phyloP scores from a whole-genome alignment of 108 stramenopile genomes.

The Conticribra weissflogii region DNA sequence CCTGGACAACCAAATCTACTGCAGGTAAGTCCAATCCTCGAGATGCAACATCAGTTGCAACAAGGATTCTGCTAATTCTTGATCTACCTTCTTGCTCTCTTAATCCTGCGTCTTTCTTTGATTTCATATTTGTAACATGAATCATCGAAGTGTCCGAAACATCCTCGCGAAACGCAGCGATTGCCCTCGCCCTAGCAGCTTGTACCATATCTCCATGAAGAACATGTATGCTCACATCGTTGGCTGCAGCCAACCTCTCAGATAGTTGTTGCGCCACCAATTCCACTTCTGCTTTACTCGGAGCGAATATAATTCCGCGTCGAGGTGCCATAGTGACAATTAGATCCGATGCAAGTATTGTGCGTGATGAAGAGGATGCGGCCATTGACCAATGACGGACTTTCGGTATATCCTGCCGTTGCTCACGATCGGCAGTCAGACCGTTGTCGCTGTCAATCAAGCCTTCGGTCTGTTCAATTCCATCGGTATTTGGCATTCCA shows the following conservation, averaged over 20 bases:
- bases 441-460: not conserved
- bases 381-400: constrained; percentile 61
- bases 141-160: not conserved
- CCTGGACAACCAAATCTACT: constrained; percentile 48
- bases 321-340: constrained; percentile 50
- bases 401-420: constrained; percentile 3
- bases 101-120: too few relatives aligned
- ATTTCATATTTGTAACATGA: too few relatives aligned
- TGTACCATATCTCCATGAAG: constrained; percentile 60
- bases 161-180: constrained; percentile 42
- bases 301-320: constrained; percentile 54
- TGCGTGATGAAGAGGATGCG: constrained; percentile 37
- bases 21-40: constrained; percentile 52
- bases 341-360: constrained; percentile 46
- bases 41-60: constrained; percentile 56
- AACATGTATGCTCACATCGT: constrained; percentile 34
- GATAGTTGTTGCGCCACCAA: constrained; percentile 41
- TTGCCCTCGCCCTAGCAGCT: constrained; percentile 40
- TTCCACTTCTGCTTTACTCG: constrained; percentile 55
- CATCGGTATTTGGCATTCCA: constrained; percentile 13
- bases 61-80: constrained; percentile 34
- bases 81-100: not conserved
- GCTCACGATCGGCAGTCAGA: not conserved
- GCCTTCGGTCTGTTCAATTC: not conserved
- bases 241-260: constrained; percentile 29